Evolutionary conservation across 805 yeast genomes (phyloP).

Genomic region (Candida methanosorbosa): DNA sequence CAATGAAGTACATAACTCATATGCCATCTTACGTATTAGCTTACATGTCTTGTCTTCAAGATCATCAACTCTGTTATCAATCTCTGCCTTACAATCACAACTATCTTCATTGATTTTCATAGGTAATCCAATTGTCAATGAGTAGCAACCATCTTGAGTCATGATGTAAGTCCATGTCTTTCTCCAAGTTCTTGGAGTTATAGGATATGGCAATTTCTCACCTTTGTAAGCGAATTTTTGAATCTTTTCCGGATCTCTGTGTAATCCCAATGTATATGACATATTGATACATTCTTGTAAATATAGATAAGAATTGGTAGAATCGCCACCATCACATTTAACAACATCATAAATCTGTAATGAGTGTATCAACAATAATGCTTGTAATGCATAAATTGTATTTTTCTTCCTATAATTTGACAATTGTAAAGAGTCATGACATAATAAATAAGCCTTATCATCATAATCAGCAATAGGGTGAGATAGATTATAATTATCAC

Average conservation of each 20-base stretch:
- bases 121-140: neutral
- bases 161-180: neutral
- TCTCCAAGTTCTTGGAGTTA: neutral
- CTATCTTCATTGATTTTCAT: neutral
- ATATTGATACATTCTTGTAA: neutral
- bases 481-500: no score
- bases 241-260: constrained; percentile 1
- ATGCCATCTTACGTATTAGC: neutral
- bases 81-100: neutral
- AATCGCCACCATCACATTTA: neutral
- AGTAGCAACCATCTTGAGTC: neutral
- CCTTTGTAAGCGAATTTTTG: neutral
- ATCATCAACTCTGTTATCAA: no score
- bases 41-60: neutral
- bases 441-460: neutral
- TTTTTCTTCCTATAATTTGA: neutral
- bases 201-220: neutral
- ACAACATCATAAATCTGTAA: neutral
- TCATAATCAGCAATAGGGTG: neutral
- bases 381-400: neutral
- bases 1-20: neutral
- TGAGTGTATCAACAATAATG: neutral
- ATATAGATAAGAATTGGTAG: neutral
- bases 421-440: neutral
- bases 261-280: neutral